phyloP scores from a whole-genome alignment of 495 filamentous ascomycete genomes.

The Collariella sp. region DNA sequence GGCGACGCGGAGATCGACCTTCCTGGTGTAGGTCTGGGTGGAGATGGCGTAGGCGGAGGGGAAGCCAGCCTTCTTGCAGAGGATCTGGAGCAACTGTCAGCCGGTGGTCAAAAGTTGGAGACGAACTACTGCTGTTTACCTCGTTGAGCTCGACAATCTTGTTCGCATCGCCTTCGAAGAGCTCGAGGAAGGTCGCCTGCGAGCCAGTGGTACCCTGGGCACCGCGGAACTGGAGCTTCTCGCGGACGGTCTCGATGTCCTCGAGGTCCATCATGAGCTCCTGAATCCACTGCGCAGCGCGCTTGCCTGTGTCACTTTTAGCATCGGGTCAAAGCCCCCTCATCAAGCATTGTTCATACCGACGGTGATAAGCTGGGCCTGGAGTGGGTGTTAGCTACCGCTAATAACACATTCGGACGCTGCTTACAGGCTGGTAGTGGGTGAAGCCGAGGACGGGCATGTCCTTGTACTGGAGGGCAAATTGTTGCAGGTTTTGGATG shows the following conservation, averaged over 20 bases:
- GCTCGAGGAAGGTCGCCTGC: slow-evolving; percentile 61
- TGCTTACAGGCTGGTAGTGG: slow-evolving; percentile 55
- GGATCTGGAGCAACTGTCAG: slow-evolving; percentile 20
- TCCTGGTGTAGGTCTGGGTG: slow-evolving; percentile 64
- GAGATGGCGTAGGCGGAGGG: slow-evolving; percentile 61
- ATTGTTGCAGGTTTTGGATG: slow-evolving; percentile 67
- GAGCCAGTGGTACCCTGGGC: slow-evolving; percentile 39
- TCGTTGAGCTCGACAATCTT: slow-evolving; percentile 74
- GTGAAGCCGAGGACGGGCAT: slow-evolving; percentile 65
- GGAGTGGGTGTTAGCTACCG: background rate
- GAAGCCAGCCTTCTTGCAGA: slow-evolving; percentile 84
- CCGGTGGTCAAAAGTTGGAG: background rate
- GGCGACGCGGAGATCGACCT: slow-evolving; percentile 67
- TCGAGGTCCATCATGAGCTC: slow-evolving; percentile 82
- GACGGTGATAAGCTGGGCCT: slow-evolving; percentile 57
- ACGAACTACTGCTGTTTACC: slow-evolving; percentile 26
- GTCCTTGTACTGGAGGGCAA: slow-evolving; percentile 69
- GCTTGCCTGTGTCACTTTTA: slow-evolving; percentile 38
- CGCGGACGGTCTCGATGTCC: slow-evolving; percentile 65
- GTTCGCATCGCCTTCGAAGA: slow-evolving; percentile 66
- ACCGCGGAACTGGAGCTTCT: slow-evolving; percentile 66
- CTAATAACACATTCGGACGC: background rate
- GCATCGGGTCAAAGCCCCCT: background rate
- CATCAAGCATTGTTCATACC: slow-evolving; percentile 22
- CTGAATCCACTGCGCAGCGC: slow-evolving; percentile 71